Evolutionary conservation across 2,329 filamentous ascomycete genomes (phyloP).

Genomic region (Cladophialophora chaetospira): DNA sequence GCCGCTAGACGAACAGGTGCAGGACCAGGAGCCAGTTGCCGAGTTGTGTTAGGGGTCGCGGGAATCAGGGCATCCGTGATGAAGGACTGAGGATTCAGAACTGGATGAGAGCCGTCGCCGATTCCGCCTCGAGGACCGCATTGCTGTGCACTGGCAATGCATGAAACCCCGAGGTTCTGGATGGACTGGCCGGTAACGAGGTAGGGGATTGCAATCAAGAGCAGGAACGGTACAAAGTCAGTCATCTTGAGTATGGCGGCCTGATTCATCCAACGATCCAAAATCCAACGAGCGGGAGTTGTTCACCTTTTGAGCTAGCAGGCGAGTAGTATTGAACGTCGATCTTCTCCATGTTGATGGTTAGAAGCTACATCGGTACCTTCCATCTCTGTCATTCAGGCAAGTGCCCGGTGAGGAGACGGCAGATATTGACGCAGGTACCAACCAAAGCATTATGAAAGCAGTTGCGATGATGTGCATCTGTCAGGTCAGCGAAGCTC

Average conservation of each 20-base stretch:
- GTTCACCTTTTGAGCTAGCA: background rate
- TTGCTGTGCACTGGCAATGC: conserved; percentile 10
- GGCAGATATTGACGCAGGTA: background rate
- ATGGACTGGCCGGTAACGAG: conserved; percentile 6
- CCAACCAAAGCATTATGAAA: background rate
- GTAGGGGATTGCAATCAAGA: background rate
- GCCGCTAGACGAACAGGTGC: conserved; percentile 1
- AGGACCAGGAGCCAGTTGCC: conserved; percentile 11
- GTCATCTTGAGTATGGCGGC: background rate
- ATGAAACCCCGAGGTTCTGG: conserved; percentile 12
- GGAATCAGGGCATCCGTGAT: conserved; percentile 16
- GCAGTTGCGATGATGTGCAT: too few species aligned
- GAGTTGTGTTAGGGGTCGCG: conserved; percentile 2
- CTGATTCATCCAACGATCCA: background rate
- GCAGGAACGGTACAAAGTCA: background rate
- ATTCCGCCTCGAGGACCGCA: conserved; percentile 17
- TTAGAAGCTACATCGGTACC: background rate
- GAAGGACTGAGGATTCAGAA: conserved; percentile 12
- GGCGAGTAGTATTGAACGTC: background rate
- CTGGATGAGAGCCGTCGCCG: conserved; percentile 13
- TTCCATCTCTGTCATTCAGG: conserved; percentile 2
- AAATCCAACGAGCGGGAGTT: background rate
- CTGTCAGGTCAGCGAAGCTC: too few species aligned
- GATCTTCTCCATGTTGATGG: conserved; percentile 6
- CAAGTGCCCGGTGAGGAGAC: conserved; percentile 1